Conservation (phyloP, 495 filamentous ascomycete genomes). For the Podospora comata region DNA sequence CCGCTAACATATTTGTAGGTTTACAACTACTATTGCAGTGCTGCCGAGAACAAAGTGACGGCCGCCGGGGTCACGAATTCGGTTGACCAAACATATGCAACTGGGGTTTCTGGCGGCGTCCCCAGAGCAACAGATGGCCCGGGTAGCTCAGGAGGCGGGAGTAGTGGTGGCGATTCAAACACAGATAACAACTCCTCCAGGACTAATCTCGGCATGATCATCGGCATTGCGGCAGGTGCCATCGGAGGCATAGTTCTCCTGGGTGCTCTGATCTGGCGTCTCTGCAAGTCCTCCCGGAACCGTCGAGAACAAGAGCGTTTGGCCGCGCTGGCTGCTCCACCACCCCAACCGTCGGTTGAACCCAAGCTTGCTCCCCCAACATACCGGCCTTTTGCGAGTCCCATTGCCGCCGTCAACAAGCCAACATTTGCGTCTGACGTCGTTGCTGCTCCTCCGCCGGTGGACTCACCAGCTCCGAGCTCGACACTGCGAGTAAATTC, state of each 20-base stretch:
- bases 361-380: background rate
- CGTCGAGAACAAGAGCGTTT: constrained; percentile 3
- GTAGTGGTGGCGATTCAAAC: constrained; percentile 3
- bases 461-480: constrained; percentile 37
- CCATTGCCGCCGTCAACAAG: constrained; percentile 26
- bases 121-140: background rate
- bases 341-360: background rate
- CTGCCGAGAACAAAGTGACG: constrained; percentile 39
- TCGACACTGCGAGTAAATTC: constrained; percentile 28
- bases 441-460: constrained; percentile 13
- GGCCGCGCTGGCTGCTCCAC: background rate
- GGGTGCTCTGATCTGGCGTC: constrained; percentile 36
- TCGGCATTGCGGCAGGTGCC: constrained; percentile 38
- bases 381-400: background rate
- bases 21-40: constrained; percentile 48
- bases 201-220: constrained; percentile 33
- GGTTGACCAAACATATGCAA: constrained; percentile 25
- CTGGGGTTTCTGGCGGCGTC: constrained; percentile 19
- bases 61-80: constrained; percentile 40
- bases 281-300: constrained; percentile 23
- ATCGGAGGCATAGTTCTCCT: constrained; percentile 35
- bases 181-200: constrained; percentile 11
- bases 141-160: constrained; percentile 8
- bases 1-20: constrained; percentile 20
- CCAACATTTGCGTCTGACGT: constrained; percentile 22